Conservation (phyloP, 192 early-diverging fungal genomes). For the Coemansia sp. region DNA sequence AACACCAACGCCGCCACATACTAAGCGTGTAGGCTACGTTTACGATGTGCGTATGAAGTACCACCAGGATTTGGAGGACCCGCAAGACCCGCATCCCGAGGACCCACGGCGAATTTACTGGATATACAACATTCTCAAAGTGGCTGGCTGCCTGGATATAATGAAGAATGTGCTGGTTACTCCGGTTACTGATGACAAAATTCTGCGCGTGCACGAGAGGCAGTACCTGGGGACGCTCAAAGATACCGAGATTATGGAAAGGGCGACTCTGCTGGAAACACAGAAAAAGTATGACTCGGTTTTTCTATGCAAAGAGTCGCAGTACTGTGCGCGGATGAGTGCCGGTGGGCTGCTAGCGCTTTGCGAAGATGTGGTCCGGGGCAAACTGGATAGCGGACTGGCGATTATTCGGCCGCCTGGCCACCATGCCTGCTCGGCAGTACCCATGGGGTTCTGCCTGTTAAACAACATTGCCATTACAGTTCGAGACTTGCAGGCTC, state of each 20-base stretch:
- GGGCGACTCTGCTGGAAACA: conserved; percentile 44
- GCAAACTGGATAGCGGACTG: conserved; percentile 71
- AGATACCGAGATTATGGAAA: conserved; percentile 50
- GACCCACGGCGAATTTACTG: conserved; percentile 71
- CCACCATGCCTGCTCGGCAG: conserved; percentile 81
- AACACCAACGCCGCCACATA: neutral
- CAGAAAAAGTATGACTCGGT: conserved; percentile 62
- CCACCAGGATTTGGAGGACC: conserved; percentile 58
- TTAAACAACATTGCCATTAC: conserved; percentile 91
- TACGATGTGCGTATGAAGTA: conserved; percentile 67
- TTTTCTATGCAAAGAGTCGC: conserved; percentile 66
- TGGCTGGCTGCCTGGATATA: conserved; percentile 48
- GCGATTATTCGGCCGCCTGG: conserved; percentile 92
- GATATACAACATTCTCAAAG: conserved; percentile 60
- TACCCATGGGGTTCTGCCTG: conserved; percentile 85
- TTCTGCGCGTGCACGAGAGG: conserved; percentile 57
- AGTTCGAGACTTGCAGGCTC: conserved; percentile 57
- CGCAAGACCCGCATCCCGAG: conserved; percentile 70
- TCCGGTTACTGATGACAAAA: conserved; percentile 22
- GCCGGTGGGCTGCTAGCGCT: conserved; percentile 74
- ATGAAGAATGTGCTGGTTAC: conserved; percentile 29
- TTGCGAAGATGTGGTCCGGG: conserved; percentile 66
- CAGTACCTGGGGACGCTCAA: conserved; percentile 51
- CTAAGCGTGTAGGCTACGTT: conserved; percentile 49
- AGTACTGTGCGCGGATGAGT: conserved; percentile 66